Evolutionary conservation across 1,284 basidiomycete genomes (phyloP), one percentile per base, ranked within the genome.

Genomic region (Cutaneotrichosporon sp.): DNA sequence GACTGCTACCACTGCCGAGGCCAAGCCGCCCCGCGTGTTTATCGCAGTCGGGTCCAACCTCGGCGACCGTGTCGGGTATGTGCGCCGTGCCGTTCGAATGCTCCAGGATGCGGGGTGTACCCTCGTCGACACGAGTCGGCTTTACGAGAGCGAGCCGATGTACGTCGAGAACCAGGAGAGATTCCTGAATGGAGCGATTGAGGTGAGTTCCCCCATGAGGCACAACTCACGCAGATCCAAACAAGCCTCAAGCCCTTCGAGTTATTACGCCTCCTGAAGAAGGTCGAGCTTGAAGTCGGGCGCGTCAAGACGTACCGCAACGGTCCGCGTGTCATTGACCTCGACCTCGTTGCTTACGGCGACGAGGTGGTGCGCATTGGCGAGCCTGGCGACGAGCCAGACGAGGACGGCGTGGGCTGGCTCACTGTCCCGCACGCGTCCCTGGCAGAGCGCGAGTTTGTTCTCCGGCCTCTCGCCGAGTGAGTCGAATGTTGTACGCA

Each of bases 71-170:
- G 89, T 92, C 57, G 83, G 83, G n/a, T 89, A 97, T 73, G 89
- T 98, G 63, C 87, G 91, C 68, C 79, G 82, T 29, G 92, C 92
- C 0, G 80, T 94, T 63, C 69, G 20, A 78, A 43, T 56, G 13
- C 60, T 74, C 25, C 51, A 61, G 36, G 43, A 58, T 5, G 63
- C 59, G 7, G 72, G 72, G 8, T 65, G 87, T 4, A 74, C 71
- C 16, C 80, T 95, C 18, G 79, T 89, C 27, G 84, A 91, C 68
- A 95, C 92, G 0, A 94, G 92, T 73, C 92, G 95, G 79, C 79
- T 99, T 80, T 99, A 99, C 76, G 90, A 97, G 79, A 95, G 90
- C 20, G 84, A 88, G 22, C 93, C 97, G 0, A 98, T 98, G 97
- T 99, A 99, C 78, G 87, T 95, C 25, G 85, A 85, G 18, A 88